A percentile compares a stretch with the other conserved stretches of the same genome.
Evolutionary conservation across 2,329 filamentous ascomycete species (phyloP).

Genomic region (Scorias spongiosa): DNA sequence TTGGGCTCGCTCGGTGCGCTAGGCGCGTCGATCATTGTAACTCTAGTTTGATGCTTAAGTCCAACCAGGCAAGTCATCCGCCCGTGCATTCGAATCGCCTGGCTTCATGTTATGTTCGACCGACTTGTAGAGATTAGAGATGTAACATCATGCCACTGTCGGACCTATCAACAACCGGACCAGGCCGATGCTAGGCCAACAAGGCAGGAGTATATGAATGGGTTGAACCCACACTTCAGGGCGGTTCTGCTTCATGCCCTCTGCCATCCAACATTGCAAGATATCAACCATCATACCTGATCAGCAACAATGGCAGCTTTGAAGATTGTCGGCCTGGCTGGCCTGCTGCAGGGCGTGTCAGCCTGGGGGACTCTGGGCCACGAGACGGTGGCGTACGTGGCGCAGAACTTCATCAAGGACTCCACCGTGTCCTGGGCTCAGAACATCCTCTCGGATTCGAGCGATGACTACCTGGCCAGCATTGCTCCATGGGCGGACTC

Average conservation of each 20-base stretch:
- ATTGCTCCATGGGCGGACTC: conserved; percentile 40
- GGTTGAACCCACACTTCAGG: too few species aligned
- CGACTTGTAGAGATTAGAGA: neutral
- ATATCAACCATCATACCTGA: too few species aligned
- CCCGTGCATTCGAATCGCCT: neutral
- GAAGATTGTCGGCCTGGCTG: neutral
- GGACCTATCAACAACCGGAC: neutral
- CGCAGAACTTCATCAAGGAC: conserved; percentile 31
- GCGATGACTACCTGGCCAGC: conserved; percentile 33
- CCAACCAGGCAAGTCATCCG: neutral
- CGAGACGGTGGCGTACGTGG: conserved; percentile 39
- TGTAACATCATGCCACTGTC: neutral
- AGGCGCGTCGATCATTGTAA: neutral
- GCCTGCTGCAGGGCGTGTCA: conserved; percentile 6
- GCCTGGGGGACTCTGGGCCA: conserved; percentile 42
- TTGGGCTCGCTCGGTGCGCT: neutral
- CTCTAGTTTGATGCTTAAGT: neutral
- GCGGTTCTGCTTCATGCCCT: too few species aligned
- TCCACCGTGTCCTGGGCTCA: conserved; percentile 31
- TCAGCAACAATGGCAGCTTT: neutral
- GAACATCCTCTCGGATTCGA: conserved; percentile 27
- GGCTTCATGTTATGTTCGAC: neutral
- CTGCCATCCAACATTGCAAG: too few species aligned
- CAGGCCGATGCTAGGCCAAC: neutral
- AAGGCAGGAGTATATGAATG: neutral